phyloP scores from a whole-genome alignment of 2,329 filamentous ascomycete species.

The Xylaria sp. region DNA sequence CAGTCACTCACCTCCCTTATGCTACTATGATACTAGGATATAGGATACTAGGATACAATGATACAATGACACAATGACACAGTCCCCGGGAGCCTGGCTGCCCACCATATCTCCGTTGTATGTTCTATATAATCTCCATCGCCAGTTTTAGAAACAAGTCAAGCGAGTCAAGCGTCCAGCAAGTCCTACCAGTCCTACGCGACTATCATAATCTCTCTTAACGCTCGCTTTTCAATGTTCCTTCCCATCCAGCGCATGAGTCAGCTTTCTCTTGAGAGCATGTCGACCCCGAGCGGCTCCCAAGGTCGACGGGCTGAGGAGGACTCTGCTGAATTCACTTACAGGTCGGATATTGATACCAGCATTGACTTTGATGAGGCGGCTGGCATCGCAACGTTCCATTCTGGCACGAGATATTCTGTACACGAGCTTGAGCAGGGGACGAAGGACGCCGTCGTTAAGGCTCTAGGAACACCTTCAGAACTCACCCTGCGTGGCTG shows the following conservation, averaged over 20 bases:
- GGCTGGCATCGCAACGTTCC: conserved; percentile 51
- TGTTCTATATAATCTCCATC: conserved; percentile 44
- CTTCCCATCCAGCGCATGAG: conserved; percentile 52
- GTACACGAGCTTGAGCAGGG: conserved; percentile 49
- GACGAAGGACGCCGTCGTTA: conserved; percentile 55
- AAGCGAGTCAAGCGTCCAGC: too few species aligned
- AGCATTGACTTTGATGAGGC: conserved; percentile 52
- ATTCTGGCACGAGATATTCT: conserved; percentile 52
- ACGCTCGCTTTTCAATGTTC: conserved; percentile 50
- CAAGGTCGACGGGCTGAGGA: conserved; percentile 48
- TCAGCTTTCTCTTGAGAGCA: conserved; percentile 56
- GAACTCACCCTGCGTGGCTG: conserved; percentile 63
- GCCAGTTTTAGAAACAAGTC: conserved; percentile 31
- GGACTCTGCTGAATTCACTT: conserved; percentile 37
- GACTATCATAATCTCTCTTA: conserved; percentile 38
- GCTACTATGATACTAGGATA: conserved; percentile 6
- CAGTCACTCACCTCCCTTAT: neutral
- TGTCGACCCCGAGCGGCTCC: conserved; percentile 52
- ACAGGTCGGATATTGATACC: conserved; percentile 45
- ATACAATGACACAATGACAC: neutral
- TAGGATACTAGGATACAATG: too few species aligned
- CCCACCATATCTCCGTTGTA: conserved; percentile 29
- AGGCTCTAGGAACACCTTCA: conserved; percentile 61
- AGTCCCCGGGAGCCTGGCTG: conserved; percentile 24
- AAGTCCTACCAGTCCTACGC: conserved; percentile 2